Evolutionary conservation across 1,139 yeast species (phyloP), one percentile per base, ranked within the genome.

Genomic region (Lodderomyces margitis): DNA sequence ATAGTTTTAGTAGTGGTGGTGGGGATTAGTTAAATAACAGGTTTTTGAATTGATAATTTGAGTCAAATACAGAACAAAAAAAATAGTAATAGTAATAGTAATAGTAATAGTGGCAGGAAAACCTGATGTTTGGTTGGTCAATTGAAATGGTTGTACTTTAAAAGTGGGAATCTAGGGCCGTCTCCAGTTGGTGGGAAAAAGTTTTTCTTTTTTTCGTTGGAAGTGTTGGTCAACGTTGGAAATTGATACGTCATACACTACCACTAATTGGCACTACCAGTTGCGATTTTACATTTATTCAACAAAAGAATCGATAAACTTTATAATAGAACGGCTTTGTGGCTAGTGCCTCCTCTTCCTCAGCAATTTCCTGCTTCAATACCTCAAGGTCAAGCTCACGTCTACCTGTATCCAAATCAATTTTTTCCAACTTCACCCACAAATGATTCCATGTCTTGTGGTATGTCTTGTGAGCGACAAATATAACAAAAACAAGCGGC

Each of bases 321-420:
- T 61, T 65, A 47, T 57, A 57, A 48, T 53, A 64, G 39, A 58
- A 48, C 7, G 76, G 74, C 36, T 54, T 56, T 11, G 45, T 33
- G 5, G 50, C 52, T 37, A 69, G 44, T 7, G 37, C 47, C 30
- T 58, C 62, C 47, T 57, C 62, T 39, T 73, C 78, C 24, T 70
- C 75, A 11, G 74, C 75, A 43, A 70, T 60, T 40, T 71, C 74
- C 52, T 70, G 74, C 51, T 64, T 72, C 57, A 75, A 65, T 9
- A 56, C 43, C 44, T 73, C 79, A 30, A 74, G 41, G 48, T 74
- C 77, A 40, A 67, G 56, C 36, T 71, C 75, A 54, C 77, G 66
- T 57, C 76, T 64, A 21, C 80, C 80, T 11, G 77, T 68, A 54
- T 75, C 80, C 48, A 75, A 62, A 54, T 75, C 80, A 39, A 75